Evolutionary conservation across 257 asterid genomes (phyloP), one percentile per base, ranked within the genome.

Genomic region (Nicotiana paniculata): DNA sequence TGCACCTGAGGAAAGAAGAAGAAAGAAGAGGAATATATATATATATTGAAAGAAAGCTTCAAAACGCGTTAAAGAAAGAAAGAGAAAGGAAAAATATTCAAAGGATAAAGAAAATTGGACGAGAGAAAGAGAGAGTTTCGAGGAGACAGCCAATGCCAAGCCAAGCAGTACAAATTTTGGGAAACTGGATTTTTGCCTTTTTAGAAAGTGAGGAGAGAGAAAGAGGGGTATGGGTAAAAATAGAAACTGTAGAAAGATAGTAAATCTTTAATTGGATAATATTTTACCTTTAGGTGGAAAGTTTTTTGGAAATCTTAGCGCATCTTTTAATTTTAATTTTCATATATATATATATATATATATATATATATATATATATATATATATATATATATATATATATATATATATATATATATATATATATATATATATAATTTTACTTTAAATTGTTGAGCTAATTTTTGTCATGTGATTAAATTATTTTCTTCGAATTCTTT

Each of bases 81-180:
- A 69, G 75, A 68, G 72, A 65, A 9, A 30, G 15, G 33, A 32
- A 17, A 11, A 33, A 58, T 18, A 18, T 59, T n/a, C 15, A 61
- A 26, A 61, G 68, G 72, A 30, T 65, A 65, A 65, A 65, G 72
- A 65, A 32, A 65, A 65, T 12, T 10, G 46, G 12, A 70, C 10
- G 77, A 18, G 57, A 21, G 62, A 61, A 61, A 74, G 63, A 13
- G 70, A 28, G 70, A 11, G 7, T 64, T 64, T 64, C 39, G 33
- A 48, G 37, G 62, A 66, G 79, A 74, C 79, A 74, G 79, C 62
- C 16, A 51, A 74, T 15, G 63, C 70, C 70, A 64, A 64, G 21
- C 24, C 26, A 69, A 6, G 51, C 28, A 46, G 78, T 72, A 58
- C 51, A 74, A 74, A 74, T 74, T 13, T 21, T 74, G 15, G 79